Base-by-base conservation (phyloP, 2,329 filamentous ascomycete genomes). In the Cytospora mali region DNA sequence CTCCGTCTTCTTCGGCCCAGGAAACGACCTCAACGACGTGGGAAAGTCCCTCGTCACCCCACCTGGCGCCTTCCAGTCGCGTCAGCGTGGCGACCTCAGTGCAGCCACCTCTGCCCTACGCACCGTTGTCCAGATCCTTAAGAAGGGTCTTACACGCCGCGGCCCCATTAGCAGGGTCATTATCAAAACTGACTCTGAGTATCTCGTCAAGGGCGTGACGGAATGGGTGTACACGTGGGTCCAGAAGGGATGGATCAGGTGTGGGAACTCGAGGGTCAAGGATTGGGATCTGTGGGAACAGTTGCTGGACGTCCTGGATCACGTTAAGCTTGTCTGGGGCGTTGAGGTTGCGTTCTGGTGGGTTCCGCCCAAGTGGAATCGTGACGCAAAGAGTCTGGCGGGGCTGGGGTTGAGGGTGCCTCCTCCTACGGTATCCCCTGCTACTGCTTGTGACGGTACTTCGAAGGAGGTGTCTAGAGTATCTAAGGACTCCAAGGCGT, bases 151-250 rank as follows among this genome's bases (percentile, higher is more conserved):
- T 4, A n/a, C 25, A 3, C 10, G 29, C 6, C 14, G n/a, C 1
- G 49, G 55, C 1, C 55, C 35, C 3, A 4, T 62, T 49, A 6
- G 29, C 16, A 7, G 55, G 6, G 49, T 58, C 1, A 50, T 62
- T 4, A 51, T 62, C 55, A 62, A 62, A 55, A 58, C 52, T 1
- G 57, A 63, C 53, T 63, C 57, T 1, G 57, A 63, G 33, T 55
- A 54, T 18, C 23, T 61, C 1, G 31, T 18, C 6, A 23, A 23
- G 10, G 51, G 52, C 4, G 16, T 29, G 16, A 63, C 57, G 0
- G 61, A 63, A 14, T n/a, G 52, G 46, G 42, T 61, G 6, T 13
- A 11, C 0, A 50, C 35, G 2, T 57, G 62, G 53, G 2, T 61
- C 3, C 6, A 27, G 0, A 53, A 51, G 6, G 57, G 42, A 2